Evolutionary conservation across 1,284 basidiomycete species (phyloP).

Genomic region (Tylopilus orsonianus): DNA sequence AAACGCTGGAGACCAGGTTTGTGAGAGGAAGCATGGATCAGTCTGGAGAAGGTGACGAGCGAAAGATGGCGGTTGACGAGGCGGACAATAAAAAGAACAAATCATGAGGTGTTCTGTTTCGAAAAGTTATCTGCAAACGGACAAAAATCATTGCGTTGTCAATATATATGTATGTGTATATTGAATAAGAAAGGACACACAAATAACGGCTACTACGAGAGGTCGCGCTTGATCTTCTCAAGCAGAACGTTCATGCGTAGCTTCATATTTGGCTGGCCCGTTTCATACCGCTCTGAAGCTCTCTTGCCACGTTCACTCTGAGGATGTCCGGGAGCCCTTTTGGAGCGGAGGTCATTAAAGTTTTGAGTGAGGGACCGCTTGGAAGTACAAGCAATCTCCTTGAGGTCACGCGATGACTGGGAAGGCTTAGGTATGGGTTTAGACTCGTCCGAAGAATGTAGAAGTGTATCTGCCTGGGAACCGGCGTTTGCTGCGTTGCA

Average conservation of each 20-base stretch:
- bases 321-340: background rate
- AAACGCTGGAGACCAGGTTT: constrained; percentile 64
- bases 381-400: constrained; percentile 59
- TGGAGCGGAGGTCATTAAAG: constrained; percentile 42
- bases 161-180: too few relatives aligned
- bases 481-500: constrained; percentile 1
- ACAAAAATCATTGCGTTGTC: constrained; percentile 5
- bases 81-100: constrained; percentile 62
- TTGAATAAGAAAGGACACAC: constrained; percentile 6
- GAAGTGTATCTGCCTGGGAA: background rate
- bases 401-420: constrained; percentile 54
- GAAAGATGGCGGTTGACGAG: constrained; percentile 47
- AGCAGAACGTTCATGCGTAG: constrained; percentile 76
- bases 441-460: background rate
- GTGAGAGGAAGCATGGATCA: constrained; percentile 46
- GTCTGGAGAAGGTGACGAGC: constrained; percentile 27
- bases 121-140: background rate
- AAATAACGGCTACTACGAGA: constrained; percentile 21
- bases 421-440: constrained; percentile 1
- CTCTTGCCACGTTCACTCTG: constrained; percentile 17
- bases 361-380: constrained; percentile 58
- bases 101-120: constrained; percentile 19
- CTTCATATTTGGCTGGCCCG: constrained; percentile 76
- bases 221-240: constrained; percentile 69
- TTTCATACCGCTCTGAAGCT: constrained; percentile 28